Evolutionary conservation across 768 basidiomycete genomes (phyloP).

Genomic region (Tylopilus sp.): DNA sequence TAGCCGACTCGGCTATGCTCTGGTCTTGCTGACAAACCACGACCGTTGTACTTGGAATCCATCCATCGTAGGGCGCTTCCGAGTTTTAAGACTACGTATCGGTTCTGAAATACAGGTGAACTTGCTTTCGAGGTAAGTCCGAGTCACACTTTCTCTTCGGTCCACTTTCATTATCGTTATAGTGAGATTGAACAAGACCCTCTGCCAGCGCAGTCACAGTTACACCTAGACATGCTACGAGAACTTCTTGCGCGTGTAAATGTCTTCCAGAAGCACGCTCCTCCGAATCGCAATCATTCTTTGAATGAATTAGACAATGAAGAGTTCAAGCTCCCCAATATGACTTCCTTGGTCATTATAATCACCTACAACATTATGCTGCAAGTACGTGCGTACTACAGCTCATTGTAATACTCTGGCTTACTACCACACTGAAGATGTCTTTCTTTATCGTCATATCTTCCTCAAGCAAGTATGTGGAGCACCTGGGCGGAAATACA

Average conservation of each 20-base stretch:
- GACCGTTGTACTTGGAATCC: no score
- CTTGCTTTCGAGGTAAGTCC: not conserved
- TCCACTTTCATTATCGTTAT: not conserved
- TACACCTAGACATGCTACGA: conserved; percentile 4
- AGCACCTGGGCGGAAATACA: conserved; percentile 60
- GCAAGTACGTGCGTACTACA: conserved; percentile 36
- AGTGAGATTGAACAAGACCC: not conserved
- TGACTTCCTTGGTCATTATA: conserved; percentile 43
- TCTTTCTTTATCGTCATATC: conserved; percentile 69
- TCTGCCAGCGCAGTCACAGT: not conserved
- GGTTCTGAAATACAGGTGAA: not conserved
- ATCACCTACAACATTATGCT: conserved; percentile 41
- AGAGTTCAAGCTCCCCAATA: conserved; percentile 47
- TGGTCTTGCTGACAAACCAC: no score
- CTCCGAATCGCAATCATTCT: no score
- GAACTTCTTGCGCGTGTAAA: not conserved
- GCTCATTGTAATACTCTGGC: not conserved
- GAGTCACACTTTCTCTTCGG: no score
- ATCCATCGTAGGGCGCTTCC: no score
- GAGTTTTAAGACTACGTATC: no score
- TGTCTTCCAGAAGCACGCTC: not conserved
- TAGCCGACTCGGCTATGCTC: no score
- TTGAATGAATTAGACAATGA: conserved; percentile 22
- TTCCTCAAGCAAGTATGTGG: conserved; percentile 60
- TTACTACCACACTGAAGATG: conserved; percentile 35